phyloP scores from a whole-genome alignment of 768 basidiomycete genomes.

The Hydnomerulius pinastri region DNA sequence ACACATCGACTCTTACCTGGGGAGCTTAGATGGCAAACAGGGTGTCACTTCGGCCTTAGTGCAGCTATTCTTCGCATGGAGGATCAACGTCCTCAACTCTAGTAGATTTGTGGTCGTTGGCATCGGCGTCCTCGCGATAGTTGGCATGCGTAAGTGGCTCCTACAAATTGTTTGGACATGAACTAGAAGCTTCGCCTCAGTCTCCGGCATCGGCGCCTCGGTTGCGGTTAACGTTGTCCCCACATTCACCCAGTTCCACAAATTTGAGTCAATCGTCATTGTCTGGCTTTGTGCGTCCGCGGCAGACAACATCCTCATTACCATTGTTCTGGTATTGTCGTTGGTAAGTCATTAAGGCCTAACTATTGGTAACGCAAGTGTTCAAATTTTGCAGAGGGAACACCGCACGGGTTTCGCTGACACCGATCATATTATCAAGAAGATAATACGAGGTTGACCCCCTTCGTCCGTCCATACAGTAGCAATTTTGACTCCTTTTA shows the following conservation, averaged over 20 bases:
- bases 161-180: neutral
- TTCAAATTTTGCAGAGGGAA: constrained; percentile 29
- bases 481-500: neutral
- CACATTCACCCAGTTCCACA: constrained; percentile 28
- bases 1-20: neutral
- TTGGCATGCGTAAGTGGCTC: constrained; percentile 18
- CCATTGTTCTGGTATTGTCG: constrained; percentile 40
- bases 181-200: constrained; percentile 16
- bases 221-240: constrained; percentile 31
- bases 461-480: neutral
- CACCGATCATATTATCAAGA: constrained; percentile 41
- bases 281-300: constrained; percentile 49
- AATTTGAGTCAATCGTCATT: constrained; percentile 32
- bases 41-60: constrained; percentile 28
- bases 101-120: constrained; percentile 8
- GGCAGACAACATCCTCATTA: constrained; percentile 49
- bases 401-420: constrained; percentile 37
- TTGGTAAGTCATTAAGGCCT: constrained; percentile 35
- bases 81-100: constrained; percentile 22
- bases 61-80: constrained; percentile 32
- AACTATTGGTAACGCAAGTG: neutral
- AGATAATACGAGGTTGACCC: constrained; percentile 34
- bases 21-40: constrained; percentile 9
- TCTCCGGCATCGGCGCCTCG: constrained; percentile 32
- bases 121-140: constrained; percentile 15